Percentiles rank a stretch among this genome's conserved stretches.
phyloP scores from a whole-genome alignment of 192 early-diverging fungal species.

The Umbelopsis ramanniana region DNA sequence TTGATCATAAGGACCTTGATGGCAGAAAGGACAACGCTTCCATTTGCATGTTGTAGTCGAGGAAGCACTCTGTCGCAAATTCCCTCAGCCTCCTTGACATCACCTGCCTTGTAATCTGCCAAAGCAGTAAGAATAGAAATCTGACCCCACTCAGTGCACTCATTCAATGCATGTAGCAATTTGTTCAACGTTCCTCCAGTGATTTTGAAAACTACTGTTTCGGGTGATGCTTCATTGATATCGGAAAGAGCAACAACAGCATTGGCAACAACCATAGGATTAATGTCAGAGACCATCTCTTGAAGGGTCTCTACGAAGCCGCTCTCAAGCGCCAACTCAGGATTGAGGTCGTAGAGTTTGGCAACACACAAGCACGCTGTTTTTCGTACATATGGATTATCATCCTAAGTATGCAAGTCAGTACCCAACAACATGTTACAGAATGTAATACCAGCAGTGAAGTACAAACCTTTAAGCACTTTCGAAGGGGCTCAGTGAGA shows the following conservation, averaged over 20 bases:
- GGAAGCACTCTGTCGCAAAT: constrained; percentile 92
- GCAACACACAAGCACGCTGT: constrained; percentile 96
- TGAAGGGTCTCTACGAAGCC: constrained; percentile 87
- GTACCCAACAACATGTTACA: neutral
- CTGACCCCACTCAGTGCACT: constrained; percentile 99
- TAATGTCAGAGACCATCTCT: constrained; percentile 91
- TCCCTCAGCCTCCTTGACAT: constrained; percentile 82
- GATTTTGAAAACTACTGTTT: constrained; percentile 76
- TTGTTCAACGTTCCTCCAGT: constrained; percentile 74
- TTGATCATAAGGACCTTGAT: constrained; percentile 85
- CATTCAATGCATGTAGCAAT: constrained; percentile 93
- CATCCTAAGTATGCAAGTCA: constrained; percentile 60
- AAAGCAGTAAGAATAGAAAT: constrained; percentile 91
- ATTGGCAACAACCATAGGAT: constrained; percentile 97
- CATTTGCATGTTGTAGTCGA: constrained; percentile 94
- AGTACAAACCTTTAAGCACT: constrained; percentile 68
- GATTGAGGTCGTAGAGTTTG: constrained; percentile 93
- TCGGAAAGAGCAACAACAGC: constrained; percentile 91
- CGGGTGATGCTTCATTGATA: constrained; percentile 78
- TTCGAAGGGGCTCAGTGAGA: constrained; percentile 88
- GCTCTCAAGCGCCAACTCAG: constrained; percentile 86
- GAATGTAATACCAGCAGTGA: neutral
- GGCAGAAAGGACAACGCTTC: constrained; percentile 91
- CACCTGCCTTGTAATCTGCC: constrained; percentile 74
- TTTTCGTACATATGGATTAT: constrained; percentile 97